These are phyloP conservation scores for Monilinia polystroma DNA, from an alignment of 2,329 filamentous ascomycete species.

Conservation along the genomic window DNA sequence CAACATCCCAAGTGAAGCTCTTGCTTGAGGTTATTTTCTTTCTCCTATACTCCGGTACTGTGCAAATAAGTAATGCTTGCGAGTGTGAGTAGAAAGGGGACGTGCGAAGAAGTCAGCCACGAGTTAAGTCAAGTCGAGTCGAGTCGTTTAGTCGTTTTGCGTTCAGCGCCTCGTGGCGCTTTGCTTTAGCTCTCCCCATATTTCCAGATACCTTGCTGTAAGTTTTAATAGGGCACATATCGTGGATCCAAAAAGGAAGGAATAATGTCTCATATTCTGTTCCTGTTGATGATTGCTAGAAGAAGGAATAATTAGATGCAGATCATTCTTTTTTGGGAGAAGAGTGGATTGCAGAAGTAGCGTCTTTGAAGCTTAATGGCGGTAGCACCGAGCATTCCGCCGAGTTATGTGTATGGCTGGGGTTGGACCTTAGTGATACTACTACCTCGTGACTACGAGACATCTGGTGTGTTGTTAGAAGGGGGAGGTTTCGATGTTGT, in stretches of 20 bases:
- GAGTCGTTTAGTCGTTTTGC: constrained; percentile 12
- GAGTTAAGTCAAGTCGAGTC: not conserved
- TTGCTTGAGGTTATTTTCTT: not conserved
- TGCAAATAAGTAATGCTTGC: too few relatives aligned
- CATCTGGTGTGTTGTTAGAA: not conserved
- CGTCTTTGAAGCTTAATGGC: constrained; percentile 13
- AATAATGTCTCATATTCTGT: constrained; percentile 10
- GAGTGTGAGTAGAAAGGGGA: constrained; percentile 11
- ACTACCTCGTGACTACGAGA: constrained; percentile 9
- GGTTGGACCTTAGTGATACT: not conserved
- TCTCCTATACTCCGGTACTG: not conserved
- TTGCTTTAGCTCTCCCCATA: constrained; percentile 7
- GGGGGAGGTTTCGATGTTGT: constrained; percentile 9
- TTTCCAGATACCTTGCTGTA: constrained; percentile 2
- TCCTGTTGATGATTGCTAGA: constrained; percentile 5
- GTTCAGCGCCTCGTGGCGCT: constrained; percentile 9
- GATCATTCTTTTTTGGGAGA: not conserved
- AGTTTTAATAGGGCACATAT: not conserved
- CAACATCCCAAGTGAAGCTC: not conserved
- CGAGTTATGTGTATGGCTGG: not conserved
- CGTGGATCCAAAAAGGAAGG: not conserved
- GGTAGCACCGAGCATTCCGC: constrained; percentile 9
- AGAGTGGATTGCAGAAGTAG: not conserved
- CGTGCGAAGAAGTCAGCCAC: constrained; percentile 13
- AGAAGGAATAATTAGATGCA: not conserved